A percentile compares a stretch with the other conserved stretches of the same genome.
These are phyloP conservation scores for Ascochyta lentis DNA, from an alignment of 2,329 filamentous ascomycete species.

Conservation along the genomic window DNA sequence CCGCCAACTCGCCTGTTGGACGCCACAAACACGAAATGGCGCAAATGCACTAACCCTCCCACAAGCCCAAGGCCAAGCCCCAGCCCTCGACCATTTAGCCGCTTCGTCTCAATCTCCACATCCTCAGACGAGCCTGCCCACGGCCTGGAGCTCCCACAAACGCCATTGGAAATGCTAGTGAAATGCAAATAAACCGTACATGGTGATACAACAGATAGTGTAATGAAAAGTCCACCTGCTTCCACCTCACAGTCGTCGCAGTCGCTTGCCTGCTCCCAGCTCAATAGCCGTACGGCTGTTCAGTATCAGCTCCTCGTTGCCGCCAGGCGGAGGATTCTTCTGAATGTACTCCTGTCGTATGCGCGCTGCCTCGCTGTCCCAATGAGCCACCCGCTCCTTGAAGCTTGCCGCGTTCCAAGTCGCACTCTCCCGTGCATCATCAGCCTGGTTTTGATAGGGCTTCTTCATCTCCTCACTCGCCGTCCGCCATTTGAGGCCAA, in stretches of 20 bases:
- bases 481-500: conserved; percentile 91
- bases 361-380: conserved; percentile 70
- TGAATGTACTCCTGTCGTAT: conserved; percentile 54
- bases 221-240: not conserved
- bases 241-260: conserved; percentile 38
- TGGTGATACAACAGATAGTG: conserved; percentile 26
- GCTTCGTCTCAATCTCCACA: conserved; percentile 1
- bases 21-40: conserved; percentile 17
- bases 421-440: conserved; percentile 72
- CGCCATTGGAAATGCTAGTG: conserved; percentile 34
- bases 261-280: conserved; percentile 44
- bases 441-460: conserved; percentile 79
- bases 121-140: conserved; percentile 1
- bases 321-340: conserved; percentile 41
- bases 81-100: conserved; percentile 13
- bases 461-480: conserved; percentile 71
- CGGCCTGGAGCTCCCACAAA: conserved; percentile 8
- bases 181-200: conserved; percentile 25
- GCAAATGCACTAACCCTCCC: conserved; percentile 14
- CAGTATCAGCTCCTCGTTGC: conserved; percentile 38
- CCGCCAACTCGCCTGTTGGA: conserved; percentile 1
- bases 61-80: not conserved
- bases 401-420: conserved; percentile 64
- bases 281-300: conserved; percentile 49
- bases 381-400: conserved; percentile 68